Percentiles rank a stretch among this genome's conserved stretches.
Evolutionary conservation across 2,329 filamentous ascomycete species (phyloP).

Genomic region (Fusarium staphyleae): DNA sequence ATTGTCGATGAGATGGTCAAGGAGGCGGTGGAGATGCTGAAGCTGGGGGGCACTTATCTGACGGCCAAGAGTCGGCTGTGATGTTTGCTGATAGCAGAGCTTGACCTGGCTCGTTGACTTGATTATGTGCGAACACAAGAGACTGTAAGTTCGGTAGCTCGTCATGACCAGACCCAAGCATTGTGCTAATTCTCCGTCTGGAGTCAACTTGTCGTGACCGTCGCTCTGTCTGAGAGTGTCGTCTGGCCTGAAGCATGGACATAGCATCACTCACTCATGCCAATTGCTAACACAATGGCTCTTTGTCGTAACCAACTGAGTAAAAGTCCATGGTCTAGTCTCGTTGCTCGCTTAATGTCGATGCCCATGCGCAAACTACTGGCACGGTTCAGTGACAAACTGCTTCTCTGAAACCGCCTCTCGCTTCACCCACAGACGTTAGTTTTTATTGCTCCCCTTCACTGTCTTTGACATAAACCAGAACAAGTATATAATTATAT

Average conservation of each 20-base stretch:
- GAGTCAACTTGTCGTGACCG: too few species aligned
- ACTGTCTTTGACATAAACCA: background rate
- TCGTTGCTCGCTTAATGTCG: background rate
- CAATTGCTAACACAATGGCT: too few species aligned
- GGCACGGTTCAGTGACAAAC: constrained; percentile 3
- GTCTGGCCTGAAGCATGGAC: too few species aligned
- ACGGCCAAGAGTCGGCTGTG: constrained; percentile 52
- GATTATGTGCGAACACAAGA: too few species aligned
- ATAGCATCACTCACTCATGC: too few species aligned
- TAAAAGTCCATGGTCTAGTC: background rate
- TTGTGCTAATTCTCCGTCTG: too few species aligned
- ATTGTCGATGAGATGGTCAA: constrained; percentile 93
- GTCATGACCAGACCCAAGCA: too few species aligned
- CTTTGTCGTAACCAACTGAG: too few species aligned
- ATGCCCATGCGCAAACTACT: background rate
- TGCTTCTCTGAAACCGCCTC: background rate
- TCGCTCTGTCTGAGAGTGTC: too few species aligned
- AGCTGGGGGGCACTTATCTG: constrained; percentile 67
- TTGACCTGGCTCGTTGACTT: too few species aligned
- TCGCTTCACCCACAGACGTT: background rate
- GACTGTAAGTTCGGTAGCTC: too few species aligned
- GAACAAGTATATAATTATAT: too few species aligned
- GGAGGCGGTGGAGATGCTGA: constrained; percentile 74
- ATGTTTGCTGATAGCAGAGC: constrained; percentile 20
- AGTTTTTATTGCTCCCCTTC: background rate